Conservation (phyloP, 164 flowering plant genomes). For the Cinnamomum chago region DNA sequence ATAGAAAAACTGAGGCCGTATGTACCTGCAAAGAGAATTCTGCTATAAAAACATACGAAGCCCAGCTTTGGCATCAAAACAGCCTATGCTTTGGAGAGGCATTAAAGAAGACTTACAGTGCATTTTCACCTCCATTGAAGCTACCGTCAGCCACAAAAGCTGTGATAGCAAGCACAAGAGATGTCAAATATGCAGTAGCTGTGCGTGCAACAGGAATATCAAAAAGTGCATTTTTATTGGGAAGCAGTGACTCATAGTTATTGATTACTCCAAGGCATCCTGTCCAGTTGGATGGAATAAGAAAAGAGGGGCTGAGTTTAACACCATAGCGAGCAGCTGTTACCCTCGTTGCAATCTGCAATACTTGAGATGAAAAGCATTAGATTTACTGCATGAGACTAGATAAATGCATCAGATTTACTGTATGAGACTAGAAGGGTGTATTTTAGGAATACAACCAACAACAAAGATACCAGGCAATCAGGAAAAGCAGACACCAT, state of each 20-base stretch:
- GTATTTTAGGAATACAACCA: background rate
- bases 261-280: slow-evolving; percentile 96
- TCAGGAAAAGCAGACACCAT: background rate
- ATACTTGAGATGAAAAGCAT: background rate
- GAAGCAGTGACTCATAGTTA: slow-evolving; percentile 86
- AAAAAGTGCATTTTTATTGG: slow-evolving; percentile 88
- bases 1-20: slow-evolving; percentile 90
- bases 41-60: background rate
- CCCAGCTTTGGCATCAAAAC: background rate
- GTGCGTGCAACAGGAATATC: slow-evolving; percentile 96
- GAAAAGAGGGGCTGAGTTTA: slow-evolving; percentile 91
- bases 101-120: slow-evolving; percentile 51
- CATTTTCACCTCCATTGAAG: slow-evolving; percentile 98
- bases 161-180: slow-evolving; percentile 64
- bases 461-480: too few relatives aligned
- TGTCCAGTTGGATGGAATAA: slow-evolving; percentile 96
- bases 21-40: slow-evolving; percentile 53
- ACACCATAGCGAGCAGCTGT: slow-evolving; percentile 87
- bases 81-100: background rate
- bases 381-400: background rate
- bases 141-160: slow-evolving; percentile 94
- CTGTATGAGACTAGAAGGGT: too few relatives aligned
- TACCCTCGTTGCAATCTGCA: slow-evolving; percentile 81
- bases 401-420: too few relatives aligned
- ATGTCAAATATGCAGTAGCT: slow-evolving; percentile 90